Percentiles rank a stretch among this genome's conserved stretches.
These are phyloP conservation scores for Pascua sp. DNA, from an alignment of 1,284 basidiomycete genomes.

Conservation along the genomic window DNA sequence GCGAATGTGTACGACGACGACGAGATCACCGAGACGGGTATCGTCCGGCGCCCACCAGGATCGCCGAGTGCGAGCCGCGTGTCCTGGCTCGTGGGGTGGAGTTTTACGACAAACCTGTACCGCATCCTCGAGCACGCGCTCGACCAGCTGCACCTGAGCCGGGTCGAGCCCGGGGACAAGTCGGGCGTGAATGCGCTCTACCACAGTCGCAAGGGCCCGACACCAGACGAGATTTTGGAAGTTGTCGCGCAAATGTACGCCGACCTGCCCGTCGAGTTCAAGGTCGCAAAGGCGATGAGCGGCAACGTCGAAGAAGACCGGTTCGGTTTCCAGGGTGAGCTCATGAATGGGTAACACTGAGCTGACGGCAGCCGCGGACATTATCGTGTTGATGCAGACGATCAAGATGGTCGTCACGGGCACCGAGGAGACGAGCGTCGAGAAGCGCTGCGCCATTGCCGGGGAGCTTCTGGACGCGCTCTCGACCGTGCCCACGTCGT, in stretches of 20 bases:
- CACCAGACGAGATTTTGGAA: constrained; percentile 27
- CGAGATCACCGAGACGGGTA: constrained; percentile 31
- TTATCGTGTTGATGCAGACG: constrained; percentile 44
- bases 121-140: constrained; percentile 45
- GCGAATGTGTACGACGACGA: constrained; percentile 38
- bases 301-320: constrained; percentile 37
- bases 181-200: constrained; percentile 28
- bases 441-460: constrained; percentile 43
- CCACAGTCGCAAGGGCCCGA: constrained; percentile 18
- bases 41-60: constrained; percentile 3
- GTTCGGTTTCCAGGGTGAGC: constrained; percentile 41
- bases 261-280: constrained; percentile 36
- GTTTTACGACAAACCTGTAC: constrained; percentile 45
- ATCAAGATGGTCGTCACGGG: constrained; percentile 46
- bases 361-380: constrained; percentile 36
- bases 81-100: constrained; percentile 43
- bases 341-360: neutral
- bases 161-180: constrained; percentile 4
- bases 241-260: constrained; percentile 35
- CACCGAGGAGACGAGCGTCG: constrained; percentile 35
- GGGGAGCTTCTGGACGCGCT: constrained; percentile 45
- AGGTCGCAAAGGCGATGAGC: constrained; percentile 34
- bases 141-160: constrained; percentile 26
- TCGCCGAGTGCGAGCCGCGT: constrained; percentile 9
- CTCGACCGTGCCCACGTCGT: constrained; percentile 39